phyloP scores from a whole-genome alignment of 2,329 filamentous ascomycete species.

The Ophiosphaerella korrae region DNA sequence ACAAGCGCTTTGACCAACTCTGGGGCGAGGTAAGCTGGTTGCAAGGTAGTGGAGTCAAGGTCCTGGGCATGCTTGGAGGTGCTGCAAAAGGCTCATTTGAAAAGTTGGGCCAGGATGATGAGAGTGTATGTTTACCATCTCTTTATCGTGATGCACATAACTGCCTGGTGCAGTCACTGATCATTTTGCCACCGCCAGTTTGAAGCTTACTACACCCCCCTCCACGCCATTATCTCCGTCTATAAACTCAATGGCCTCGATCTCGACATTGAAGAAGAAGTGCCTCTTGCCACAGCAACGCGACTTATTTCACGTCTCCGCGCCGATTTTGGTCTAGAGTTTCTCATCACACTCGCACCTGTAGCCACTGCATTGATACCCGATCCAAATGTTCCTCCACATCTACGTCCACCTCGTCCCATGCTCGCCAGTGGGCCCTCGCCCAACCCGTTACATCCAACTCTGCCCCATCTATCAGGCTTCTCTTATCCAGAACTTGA shows the following conservation, averaged over 20 bases:
- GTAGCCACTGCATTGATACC: slow-evolving; percentile 75
- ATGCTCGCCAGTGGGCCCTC: slow-evolving; percentile 34
- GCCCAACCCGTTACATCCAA: slow-evolving; percentile 42
- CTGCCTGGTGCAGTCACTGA: neutral
- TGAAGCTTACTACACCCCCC: slow-evolving; percentile 73
- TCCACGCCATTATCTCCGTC: slow-evolving; percentile 67
- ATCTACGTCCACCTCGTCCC: slow-evolving; percentile 35
- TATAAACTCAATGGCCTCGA: slow-evolving; percentile 52
- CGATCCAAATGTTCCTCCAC: slow-evolving; percentile 39
- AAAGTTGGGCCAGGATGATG: slow-evolving; percentile 47
- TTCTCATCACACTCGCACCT: slow-evolving; percentile 81
- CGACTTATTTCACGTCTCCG: slow-evolving; percentile 56
- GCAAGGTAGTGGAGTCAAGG: slow-evolving; percentile 74
- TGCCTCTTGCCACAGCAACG: slow-evolving; percentile 68
- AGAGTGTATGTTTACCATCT: slow-evolving; percentile 26
- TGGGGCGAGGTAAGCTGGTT: slow-evolving; percentile 79
- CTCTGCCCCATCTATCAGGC: slow-evolving; percentile 70
- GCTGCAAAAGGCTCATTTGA: slow-evolving; percentile 77
- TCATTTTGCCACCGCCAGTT: slow-evolving; percentile 55
- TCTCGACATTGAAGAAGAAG: slow-evolving; percentile 67
- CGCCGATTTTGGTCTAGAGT: slow-evolving; percentile 69
- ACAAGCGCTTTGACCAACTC: slow-evolving; percentile 70
- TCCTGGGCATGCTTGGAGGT: slow-evolving; percentile 87
- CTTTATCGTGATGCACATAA: too few relatives aligned
- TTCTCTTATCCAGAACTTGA: slow-evolving; percentile 82